Evolutionary conservation across 2,329 filamentous ascomycete species (phyloP), one percentile per base, ranked within the genome.

Genomic region (Lasiodiplodia sp.): DNA sequence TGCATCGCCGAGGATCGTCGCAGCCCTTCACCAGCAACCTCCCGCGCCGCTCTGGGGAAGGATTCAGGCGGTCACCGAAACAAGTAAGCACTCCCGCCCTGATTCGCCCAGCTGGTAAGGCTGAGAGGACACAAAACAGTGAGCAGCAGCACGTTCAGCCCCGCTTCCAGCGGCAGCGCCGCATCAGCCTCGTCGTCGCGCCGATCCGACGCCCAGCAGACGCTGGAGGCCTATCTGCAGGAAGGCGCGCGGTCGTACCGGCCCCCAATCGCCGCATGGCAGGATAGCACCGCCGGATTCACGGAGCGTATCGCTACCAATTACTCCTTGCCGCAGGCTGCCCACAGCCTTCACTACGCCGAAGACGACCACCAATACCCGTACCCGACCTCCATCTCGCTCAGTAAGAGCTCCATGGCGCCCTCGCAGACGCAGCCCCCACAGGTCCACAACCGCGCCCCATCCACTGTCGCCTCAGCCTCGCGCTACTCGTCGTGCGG

Each of bases 61-160:
- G 65, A 67, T 67, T 58, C 65, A 56, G 65, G 52, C 53, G 64
- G 52, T 67, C 64, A 28, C 64, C 64, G 21, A 56, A 67, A 67
- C 64, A 53, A 67, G 65, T 67, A 67, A 67, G 65, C 65, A 58
- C 65, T 12, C 65, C 53, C 65, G 53, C 52, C 25, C 53, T 38
- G 65, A 49, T 67, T 56, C 65, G 65, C 65, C 38, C 37, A 21
- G n/a, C 7, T 34, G 6, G 34, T 67, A 58, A 67, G 65, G 65
- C 65, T 67, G 65, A 67, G 55, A 58, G 25, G 23, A 40, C 37
- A 28, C 52, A 23, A 55, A 49, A 55, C 49, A 67, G 52, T 57
- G 52, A 37, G 51, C 63, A 18, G 51, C 63, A 18, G 12, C 37
- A 21, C 18, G 57, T 28, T 28, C 51, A 40, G 51, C 49, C 47